Base-by-base conservation (phyloP, 352 stramenopile genomes). In the Phytophthora crassamura region DNA sequence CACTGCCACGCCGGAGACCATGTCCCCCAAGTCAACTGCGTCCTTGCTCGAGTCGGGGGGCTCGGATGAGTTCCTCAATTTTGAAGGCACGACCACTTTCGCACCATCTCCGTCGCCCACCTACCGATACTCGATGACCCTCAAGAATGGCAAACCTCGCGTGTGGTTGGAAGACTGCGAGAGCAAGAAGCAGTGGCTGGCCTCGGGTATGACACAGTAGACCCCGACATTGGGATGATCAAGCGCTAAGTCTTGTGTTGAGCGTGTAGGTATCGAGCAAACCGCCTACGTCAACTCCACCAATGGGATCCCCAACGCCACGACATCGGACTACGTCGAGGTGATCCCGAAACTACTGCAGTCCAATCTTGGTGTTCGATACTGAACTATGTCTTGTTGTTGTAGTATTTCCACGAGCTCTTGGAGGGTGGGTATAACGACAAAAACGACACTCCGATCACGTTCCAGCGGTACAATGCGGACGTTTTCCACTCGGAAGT, bases 331-430 rank as follows among this genome's bases (percentile, higher is more conserved):
- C n/a, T n/a, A n/a, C n/a, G n/a, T n/a, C 28, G 5, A 59, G 51
- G 38, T 49, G 34, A 56, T 8, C 33, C 14, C 10, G 12, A 20
- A 15, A 30, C 41, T 41, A 34, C n/a, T 15, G 34, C 9, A 14
- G 42, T 20, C 41, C n/a, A n/a, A n/a, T n/a, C n/a, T n/a, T n/a
- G n/a, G n/a, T n/a, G n/a, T n/a, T n/a, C n/a, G n/a, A n/a, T n/a
- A n/a, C n/a, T n/a, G n/a, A n/a, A n/a, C n/a, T n/a, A 18, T 41
- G 14, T 41, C 36, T 11, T 41, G n/a, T n/a, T n/a, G 8, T 32
- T 53, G 12, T 47, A 62, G 54, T 62, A 51, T 53, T 62, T 62
- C 14, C 41, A 34, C 12, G 42, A 52, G 30, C 33, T 62, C 4
- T 9, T 62, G 33, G 25, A 40, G 14, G 18, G 22, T 7, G 22